Conservation (phyloP, 208 protist genomes). For the Acanthamoeba healyi region DNA sequence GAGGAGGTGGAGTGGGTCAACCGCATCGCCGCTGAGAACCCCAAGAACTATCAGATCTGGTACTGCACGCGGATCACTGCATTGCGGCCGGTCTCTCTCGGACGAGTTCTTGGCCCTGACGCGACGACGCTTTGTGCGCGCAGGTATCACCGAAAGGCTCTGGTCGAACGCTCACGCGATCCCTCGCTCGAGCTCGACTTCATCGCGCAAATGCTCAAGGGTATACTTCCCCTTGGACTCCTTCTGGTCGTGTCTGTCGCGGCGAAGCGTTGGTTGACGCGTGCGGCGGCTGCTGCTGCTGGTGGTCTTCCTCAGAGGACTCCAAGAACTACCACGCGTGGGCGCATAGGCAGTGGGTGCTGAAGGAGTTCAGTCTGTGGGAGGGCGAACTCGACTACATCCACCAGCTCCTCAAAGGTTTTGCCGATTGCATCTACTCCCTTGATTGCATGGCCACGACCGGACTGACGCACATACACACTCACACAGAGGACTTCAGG, state of each 20-base stretch:
- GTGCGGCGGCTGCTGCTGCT: too few relatives aligned
- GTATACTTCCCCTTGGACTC: neutral
- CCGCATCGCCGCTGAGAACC: slow-evolving; percentile 80
- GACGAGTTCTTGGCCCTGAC: too few relatives aligned
- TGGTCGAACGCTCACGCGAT: slow-evolving; percentile 85
- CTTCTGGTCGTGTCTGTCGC: too few relatives aligned
- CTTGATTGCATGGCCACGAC: too few relatives aligned
- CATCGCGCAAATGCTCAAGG: slow-evolving; percentile 78
- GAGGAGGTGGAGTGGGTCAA: slow-evolving; percentile 87
- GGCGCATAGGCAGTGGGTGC: slow-evolving; percentile 90
- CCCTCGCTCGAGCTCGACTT: slow-evolving; percentile 87
- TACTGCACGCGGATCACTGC: too few relatives aligned
- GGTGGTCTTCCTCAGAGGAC: too few relatives aligned
- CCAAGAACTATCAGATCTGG: slow-evolving; percentile 93
- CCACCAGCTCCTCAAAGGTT: slow-evolving; percentile 82
- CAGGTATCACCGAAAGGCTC: slow-evolving; percentile 88
- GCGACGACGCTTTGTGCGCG: too few relatives aligned
- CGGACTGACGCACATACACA: too few relatives aligned
- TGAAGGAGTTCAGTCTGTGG: slow-evolving; percentile 82
- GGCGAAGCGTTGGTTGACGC: too few relatives aligned
- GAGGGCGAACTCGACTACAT: slow-evolving; percentile 86
- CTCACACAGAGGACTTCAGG: slow-evolving; percentile 88
- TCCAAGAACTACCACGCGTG: slow-evolving; percentile 96
- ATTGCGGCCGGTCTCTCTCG: too few relatives aligned
- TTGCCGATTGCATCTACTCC: too few relatives aligned